A percentile compares a stretch with the other conserved stretches of the same genome.
Evolutionary conservation across 306 rosid species (phyloP).

Genomic region (Abrus precatorius): DNA sequence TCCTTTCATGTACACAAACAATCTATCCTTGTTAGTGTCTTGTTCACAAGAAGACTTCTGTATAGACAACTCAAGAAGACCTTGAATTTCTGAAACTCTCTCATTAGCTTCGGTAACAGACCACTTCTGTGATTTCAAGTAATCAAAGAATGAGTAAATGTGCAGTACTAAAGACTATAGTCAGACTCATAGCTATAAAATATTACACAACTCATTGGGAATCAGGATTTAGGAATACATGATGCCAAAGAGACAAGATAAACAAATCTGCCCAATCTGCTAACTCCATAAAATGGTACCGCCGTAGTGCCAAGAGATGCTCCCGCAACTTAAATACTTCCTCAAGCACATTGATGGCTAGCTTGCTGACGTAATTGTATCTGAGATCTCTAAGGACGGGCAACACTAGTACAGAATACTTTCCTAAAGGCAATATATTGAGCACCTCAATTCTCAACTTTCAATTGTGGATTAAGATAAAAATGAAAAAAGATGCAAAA

Average conservation of each 20-base stretch:
- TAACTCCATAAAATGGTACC: conserved; percentile 91
- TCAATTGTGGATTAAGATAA: conserved; percentile 37
- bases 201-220: conserved; percentile 41
- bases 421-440: conserved; percentile 38
- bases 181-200: conserved; percentile 30
- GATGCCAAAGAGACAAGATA: conserved; percentile 87
- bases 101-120: conserved; percentile 76
- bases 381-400: conserved; percentile 69
- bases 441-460: conserved; percentile 37
- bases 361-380: conserved; percentile 90
- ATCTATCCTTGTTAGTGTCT: conserved; percentile 77
- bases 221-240: conserved; percentile 62
- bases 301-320: conserved; percentile 87
- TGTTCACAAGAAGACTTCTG: conserved; percentile 93
- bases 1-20: conserved; percentile 89
- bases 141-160: conserved; percentile 46
- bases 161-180: conserved; percentile 28
- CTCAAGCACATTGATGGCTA: conserved; percentile 86
- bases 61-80: conserved; percentile 84
- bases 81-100: conserved; percentile 89
- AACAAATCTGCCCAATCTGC: conserved; percentile 99
- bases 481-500: conserved; percentile 16
- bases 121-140: conserved; percentile 79
- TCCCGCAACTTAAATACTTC: conserved; percentile 89
- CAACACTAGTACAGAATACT: conserved; percentile 36